Evolutionary conservation across 108 stramenopile genomes (phyloP).

Genomic region (Cyclostephanos tholiformis): DNA sequence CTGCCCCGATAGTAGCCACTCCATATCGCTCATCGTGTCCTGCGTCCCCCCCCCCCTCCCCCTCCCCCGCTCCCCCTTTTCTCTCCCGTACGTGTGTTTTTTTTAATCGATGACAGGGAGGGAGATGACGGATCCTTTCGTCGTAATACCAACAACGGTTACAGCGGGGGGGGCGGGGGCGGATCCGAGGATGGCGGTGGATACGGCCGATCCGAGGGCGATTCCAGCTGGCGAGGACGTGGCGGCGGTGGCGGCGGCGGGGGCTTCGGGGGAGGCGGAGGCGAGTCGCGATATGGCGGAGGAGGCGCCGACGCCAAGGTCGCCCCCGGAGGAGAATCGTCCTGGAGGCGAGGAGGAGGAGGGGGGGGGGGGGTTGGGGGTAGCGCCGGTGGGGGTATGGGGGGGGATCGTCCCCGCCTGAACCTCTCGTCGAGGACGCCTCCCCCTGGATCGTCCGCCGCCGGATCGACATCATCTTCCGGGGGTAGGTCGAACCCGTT

Average conservation of each 20-base stretch:
- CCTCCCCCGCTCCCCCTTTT: too few relatives aligned
- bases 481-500: slow-evolving; percentile 48
- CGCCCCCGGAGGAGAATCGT: slow-evolving; percentile 8
- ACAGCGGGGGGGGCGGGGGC: slow-evolving; percentile 11
- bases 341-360: slow-evolving; percentile 27
- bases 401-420: slow-evolving; percentile 64
- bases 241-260: slow-evolving; percentile 36
- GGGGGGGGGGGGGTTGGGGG: slow-evolving; percentile 31
- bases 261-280: slow-evolving; percentile 34
- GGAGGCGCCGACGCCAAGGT: slow-evolving; percentile 11
- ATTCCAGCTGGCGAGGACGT: slow-evolving; percentile 56
- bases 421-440: slow-evolving; percentile 55
- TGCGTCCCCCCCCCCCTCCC: too few relatives aligned
- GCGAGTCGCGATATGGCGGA: slow-evolving; percentile 30
- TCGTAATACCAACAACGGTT: slow-evolving; percentile 39
- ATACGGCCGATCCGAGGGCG: slow-evolving; percentile 51
- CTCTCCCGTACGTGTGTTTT: background rate
- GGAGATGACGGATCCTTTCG: slow-evolving; percentile 76
- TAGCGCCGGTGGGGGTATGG: slow-evolving; percentile 33
- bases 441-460: too few relatives aligned
- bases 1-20: background rate
- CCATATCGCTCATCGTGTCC: background rate
- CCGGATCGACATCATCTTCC: slow-evolving; percentile 10
- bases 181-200: slow-evolving; percentile 10
- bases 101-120: slow-evolving; percentile 43